Evolutionary conservation across 495 filamentous ascomycete species (phyloP).

Genomic region (Xylaria grammica): DNA sequence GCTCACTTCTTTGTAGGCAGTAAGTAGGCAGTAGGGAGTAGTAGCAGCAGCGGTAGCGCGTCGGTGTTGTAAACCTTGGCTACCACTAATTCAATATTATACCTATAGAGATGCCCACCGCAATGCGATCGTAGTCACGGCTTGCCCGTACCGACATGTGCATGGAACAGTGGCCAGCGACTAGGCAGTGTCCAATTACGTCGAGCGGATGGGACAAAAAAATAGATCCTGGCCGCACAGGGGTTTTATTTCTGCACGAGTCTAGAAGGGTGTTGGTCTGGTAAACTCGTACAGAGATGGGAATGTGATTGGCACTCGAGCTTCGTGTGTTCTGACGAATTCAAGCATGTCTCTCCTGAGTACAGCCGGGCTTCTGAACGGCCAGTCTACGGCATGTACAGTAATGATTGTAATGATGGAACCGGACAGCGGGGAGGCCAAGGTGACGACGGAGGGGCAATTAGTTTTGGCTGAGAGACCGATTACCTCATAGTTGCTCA

Average conservation of each 20-base stretch:
- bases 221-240: constrained; percentile 7
- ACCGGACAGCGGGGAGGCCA: constrained; percentile 14
- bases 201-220: background rate
- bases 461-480: constrained; percentile 19
- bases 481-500: constrained; percentile 25
- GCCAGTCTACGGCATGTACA: too few relatives aligned
- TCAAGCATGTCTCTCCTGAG: background rate
- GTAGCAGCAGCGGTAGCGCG: too few relatives aligned
- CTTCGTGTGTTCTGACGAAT: constrained; percentile 2
- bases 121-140: constrained; percentile 11
- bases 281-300: background rate
- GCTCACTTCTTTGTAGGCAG: constrained; percentile 11
- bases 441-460: constrained; percentile 23
- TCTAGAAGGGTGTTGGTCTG: background rate
- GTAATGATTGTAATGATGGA: too few relatives aligned
- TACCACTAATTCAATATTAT: constrained; percentile 1
- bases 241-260: constrained; percentile 8
- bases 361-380: too few relatives aligned
- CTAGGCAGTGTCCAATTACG: constrained; percentile 8
- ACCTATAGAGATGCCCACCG: constrained; percentile 15
- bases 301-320: constrained; percentile 1
- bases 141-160: constrained; percentile 8
- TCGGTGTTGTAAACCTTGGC: constrained; percentile 14
- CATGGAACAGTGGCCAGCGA: background rate
- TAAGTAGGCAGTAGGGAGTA: too few relatives aligned